Evolutionary conservation across 495 filamentous ascomycete genomes (phyloP), one percentile per base, ranked within the genome.

Genomic region (Penicillium canescens): DNA sequence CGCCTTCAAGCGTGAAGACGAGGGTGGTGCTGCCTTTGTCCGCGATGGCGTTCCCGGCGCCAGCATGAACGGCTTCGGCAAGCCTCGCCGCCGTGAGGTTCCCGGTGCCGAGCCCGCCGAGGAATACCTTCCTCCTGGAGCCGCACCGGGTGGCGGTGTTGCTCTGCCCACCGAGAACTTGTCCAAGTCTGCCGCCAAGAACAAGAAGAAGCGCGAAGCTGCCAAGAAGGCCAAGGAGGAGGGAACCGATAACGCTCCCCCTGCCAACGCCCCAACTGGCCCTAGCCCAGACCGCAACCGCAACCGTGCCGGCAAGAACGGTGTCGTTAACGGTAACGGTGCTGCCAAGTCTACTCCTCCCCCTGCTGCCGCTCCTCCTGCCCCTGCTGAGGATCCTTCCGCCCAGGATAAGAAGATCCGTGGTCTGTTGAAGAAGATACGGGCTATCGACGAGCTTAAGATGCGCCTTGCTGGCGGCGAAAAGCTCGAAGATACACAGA

Each of bases 121-220:
- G 37, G 75, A 86, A 45, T 81, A 73, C 38, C 74, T 86, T 47
- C 84, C 83, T 48, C 84, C 85, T 28, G 86, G 84, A 54, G 83
- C 86, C 46, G 86, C 83, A 49, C 84, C 85, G n/a, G 85, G 85
- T 33, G 86, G 85, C n/a, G 85, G 86, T 31, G 86, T 88, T 38
- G 80, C 80, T 48, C 72, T 87, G 34, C 69, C 76, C 6, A 64
- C 75, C 28, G 89, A 87, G 53, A 86, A 78, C 56, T 71, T 95
- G 38, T 92, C 89, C 55, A 96, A 92, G 72, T 81, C 91, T 13
- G 94, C 92, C 0, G 73, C 92, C 46, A 96, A 97, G 78, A 98
- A 98, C 77, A 97, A 97, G 85, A 98, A 97, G 82, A 98, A 98
- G 82, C 82, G 93, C 34, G 91, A 96, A 66, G 92, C 64, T 11